Conservation (phyloP, 257 asterid genomes). For the Fraxinus anomala region DNA sequence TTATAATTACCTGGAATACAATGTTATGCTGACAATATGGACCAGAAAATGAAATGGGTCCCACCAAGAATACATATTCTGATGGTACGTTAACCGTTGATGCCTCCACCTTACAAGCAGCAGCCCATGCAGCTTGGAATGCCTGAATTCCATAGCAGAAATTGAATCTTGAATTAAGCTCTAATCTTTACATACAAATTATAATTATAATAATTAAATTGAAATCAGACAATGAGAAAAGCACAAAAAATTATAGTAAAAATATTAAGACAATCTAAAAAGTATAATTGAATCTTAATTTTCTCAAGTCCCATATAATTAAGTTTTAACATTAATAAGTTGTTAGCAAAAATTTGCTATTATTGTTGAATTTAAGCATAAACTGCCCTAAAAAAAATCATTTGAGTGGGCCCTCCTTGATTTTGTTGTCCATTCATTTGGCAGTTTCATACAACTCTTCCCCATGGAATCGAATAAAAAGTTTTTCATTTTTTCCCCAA, state of each 20-base stretch:
- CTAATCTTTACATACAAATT: too few species aligned
- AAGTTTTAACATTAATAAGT: constrained; percentile 21
- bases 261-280: too few species aligned
- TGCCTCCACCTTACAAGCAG: constrained; percentile 79
- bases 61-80: constrained; percentile 64
- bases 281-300: not conserved
- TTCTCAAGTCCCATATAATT: not conserved
- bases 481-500: constrained; percentile 23
- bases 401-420: constrained; percentile 41
- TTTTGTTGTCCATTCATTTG: constrained; percentile 37
- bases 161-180: too few species aligned
- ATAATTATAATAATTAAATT: too few species aligned
- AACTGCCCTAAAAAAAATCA: constrained; percentile 42
- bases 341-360: constrained; percentile 18
- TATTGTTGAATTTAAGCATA: constrained; percentile 25
- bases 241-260: too few species aligned
- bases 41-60: constrained; percentile 91
- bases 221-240: too few species aligned
- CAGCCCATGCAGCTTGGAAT: constrained; percentile 84
- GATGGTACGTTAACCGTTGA: constrained; percentile 67
- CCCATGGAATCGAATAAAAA: too few species aligned
- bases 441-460: constrained; percentile 37
- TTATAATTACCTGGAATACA: constrained; percentile 67
- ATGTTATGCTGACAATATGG: constrained; percentile 86
- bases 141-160: constrained; percentile 51